A percentile compares a stretch with the other conserved stretches of the same genome.
These are phyloP conservation scores for Talaromyces piceae DNA, from an alignment of 2,329 filamentous ascomycete species.

Conservation along the genomic window DNA sequence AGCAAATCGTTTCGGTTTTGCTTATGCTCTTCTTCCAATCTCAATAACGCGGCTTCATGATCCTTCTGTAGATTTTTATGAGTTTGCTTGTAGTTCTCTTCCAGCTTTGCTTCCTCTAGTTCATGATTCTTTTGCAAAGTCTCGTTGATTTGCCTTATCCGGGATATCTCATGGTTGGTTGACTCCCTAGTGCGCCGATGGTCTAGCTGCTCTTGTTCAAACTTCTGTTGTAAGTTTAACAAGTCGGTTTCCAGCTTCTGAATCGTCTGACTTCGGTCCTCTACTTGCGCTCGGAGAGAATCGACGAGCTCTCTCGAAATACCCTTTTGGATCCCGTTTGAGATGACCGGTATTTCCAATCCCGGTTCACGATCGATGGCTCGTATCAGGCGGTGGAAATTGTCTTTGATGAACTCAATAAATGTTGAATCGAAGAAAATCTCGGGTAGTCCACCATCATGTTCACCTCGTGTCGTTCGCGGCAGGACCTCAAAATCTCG, in stretches of 20 bases:
- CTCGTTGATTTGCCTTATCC: conserved; percentile 62
- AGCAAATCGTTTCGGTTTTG: conserved; percentile 34
- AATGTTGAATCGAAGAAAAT: conserved; percentile 82
- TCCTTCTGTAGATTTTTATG: conserved; percentile 57
- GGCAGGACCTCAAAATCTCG: conserved; percentile 84
- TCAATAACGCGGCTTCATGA: conserved; percentile 60
- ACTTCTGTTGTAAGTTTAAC: conserved; percentile 47
- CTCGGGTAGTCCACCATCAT: conserved; percentile 57
- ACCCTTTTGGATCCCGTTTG: conserved; percentile 75
- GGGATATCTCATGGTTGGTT: conserved; percentile 46
- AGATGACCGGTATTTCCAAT: conserved; percentile 72
- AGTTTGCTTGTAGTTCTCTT: conserved; percentile 47
- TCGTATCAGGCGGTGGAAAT: conserved; percentile 75
- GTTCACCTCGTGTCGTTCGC: conserved; percentile 53
- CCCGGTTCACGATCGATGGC: conserved; percentile 88
- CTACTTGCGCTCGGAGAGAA: conserved; percentile 67
- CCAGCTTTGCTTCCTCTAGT: conserved; percentile 50
- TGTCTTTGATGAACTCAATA: conserved; percentile 92
- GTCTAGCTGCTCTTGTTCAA: conserved; percentile 66
- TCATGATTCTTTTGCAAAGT: conserved; percentile 63
- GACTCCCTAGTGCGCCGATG: conserved; percentile 60
- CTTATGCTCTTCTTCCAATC: conserved; percentile 43
- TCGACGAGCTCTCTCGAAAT: conserved; percentile 93
- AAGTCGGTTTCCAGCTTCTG: conserved; percentile 51
- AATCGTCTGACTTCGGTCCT: conserved; percentile 59